phyloP scores from a whole-genome alignment of 352 stramenopile genomes.

The Phytophthora pistaciae region DNA sequence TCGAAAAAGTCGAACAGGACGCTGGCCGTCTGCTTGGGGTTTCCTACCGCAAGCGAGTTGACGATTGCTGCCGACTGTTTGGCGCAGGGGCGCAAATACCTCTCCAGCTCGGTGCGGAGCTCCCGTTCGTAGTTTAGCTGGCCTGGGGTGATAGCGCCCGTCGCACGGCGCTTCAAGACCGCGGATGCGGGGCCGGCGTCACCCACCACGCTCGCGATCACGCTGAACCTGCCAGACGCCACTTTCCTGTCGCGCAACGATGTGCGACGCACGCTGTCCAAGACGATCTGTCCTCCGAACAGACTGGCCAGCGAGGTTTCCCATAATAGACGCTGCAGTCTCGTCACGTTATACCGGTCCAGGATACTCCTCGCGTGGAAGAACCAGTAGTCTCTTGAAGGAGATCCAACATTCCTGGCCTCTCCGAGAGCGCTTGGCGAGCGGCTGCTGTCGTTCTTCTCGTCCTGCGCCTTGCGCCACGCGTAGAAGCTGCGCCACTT shows the following conservation, averaged over 20 bases:
- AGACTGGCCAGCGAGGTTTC: slow-evolving; percentile 74
- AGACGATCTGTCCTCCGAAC: slow-evolving; percentile 69
- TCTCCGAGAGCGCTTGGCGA: slow-evolving; percentile 51
- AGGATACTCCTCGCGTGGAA: slow-evolving; percentile 69
- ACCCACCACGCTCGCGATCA: slow-evolving; percentile 35
- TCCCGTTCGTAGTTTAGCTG: slow-evolving; percentile 40
- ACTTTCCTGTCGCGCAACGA: slow-evolving; percentile 22
- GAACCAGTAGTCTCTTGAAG: slow-evolving; percentile 79
- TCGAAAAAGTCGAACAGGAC: slow-evolving; percentile 75
- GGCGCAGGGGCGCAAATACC: slow-evolving; percentile 55
- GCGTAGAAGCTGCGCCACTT: slow-evolving; percentile 84
- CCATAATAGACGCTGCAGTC: slow-evolving; percentile 80
- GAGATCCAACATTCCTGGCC: slow-evolving; percentile 55
- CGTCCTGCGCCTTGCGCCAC: slow-evolving; percentile 57
- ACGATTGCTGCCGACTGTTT: slow-evolving; percentile 49
- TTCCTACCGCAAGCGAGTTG: slow-evolving; percentile 40
- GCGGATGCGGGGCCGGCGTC: slow-evolving; percentile 26
- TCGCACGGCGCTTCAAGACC: slow-evolving; percentile 33
- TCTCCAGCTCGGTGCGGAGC: slow-evolving; percentile 50
- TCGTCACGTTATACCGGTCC: slow-evolving; percentile 70
- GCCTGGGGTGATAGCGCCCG: slow-evolving; percentile 21
- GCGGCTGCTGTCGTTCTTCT: slow-evolving; percentile 39
- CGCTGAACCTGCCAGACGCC: slow-evolving; percentile 26
- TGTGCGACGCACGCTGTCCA: slow-evolving; percentile 55
- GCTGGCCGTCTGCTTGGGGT: slow-evolving; percentile 40